These are phyloP conservation scores for Phaffia australis DNA, from an alignment of 768 basidiomycete genomes.

Conservation along the genomic window DNA sequence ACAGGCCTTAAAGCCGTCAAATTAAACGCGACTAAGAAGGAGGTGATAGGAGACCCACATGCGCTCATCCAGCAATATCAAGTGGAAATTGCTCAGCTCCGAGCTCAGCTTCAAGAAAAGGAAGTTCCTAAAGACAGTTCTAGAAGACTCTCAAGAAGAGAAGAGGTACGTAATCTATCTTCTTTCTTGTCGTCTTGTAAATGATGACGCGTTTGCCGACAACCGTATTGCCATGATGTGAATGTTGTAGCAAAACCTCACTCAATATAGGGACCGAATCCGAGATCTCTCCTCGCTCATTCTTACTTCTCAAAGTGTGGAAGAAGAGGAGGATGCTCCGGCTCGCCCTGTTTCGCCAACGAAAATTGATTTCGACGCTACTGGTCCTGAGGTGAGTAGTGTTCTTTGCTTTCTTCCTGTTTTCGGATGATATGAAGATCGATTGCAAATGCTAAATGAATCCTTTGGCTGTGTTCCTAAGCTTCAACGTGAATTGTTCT, in stretches of 20 bases:
- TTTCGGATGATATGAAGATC: background rate
- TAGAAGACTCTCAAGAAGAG: constrained; percentile 40
- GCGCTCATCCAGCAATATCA: constrained; percentile 88
- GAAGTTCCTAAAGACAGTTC: constrained; percentile 47
- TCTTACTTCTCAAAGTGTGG: constrained; percentile 64
- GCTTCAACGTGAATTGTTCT: constrained; percentile 80
- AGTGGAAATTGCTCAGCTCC: constrained; percentile 86
- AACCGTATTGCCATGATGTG: background rate
- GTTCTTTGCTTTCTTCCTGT: background rate
- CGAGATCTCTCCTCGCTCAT: constrained; percentile 37
- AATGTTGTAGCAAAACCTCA: constrained; percentile 25
- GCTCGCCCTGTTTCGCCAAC: constrained; percentile 69
- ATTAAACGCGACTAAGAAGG: constrained; percentile 83
- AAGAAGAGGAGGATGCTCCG: constrained; percentile 28
- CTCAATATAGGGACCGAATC: constrained; percentile 30
- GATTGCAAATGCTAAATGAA: background rate
- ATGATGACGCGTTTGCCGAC: constrained; percentile 37
- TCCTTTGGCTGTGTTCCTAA: constrained; percentile 32
- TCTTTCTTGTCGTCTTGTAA: background rate
- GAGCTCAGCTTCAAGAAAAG: constrained; percentile 57
- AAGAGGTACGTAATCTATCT: constrained; percentile 25
- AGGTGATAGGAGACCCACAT: constrained; percentile 73
- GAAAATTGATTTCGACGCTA: constrained; percentile 53
- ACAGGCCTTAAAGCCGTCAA: constrained; percentile 32
- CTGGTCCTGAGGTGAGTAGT: constrained; percentile 13